phyloP scores from a whole-genome alignment of 805 yeast species.

The Phaffomyces antillensis region DNA sequence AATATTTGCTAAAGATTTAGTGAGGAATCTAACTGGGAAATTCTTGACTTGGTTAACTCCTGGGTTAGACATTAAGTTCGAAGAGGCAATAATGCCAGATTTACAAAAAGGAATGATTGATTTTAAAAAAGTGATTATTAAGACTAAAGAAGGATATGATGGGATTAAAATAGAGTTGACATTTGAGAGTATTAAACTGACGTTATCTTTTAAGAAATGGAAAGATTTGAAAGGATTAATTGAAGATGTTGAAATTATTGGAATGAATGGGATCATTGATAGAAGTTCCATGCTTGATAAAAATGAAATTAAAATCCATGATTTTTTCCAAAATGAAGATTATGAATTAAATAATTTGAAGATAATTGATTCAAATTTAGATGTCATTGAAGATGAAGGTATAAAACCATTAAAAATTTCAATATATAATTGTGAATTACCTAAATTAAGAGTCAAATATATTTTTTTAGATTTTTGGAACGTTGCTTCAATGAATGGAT shows the following conservation, averaged over 20 bases:
- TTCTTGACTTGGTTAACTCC: constrained; percentile 65
- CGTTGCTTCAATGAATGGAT: constrained; percentile 65
- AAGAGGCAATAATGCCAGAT: constrained; percentile 85
- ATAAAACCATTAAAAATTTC: constrained; percentile 33
- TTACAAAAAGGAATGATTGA: constrained; percentile 84
- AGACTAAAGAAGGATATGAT: constrained; percentile 69
- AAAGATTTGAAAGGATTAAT: constrained; percentile 78
- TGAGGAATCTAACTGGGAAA: constrained; percentile 76
- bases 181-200: constrained; percentile 72
- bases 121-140: constrained; percentile 66
- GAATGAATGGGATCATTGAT: constrained; percentile 80
- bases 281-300: constrained; percentile 33
- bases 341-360: constrained; percentile 36
- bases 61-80: constrained; percentile 73
- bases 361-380: constrained; percentile 45
- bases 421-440: constrained; percentile 60
- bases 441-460: constrained; percentile 51
- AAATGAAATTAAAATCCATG: constrained; percentile 16
- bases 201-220: constrained; percentile 81
- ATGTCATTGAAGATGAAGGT: constrained; percentile 22
- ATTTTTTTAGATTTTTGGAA: constrained; percentile 59
- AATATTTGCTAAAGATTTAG: constrained; percentile 79
- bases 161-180: constrained; percentile 73
- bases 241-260: constrained; percentile 69
- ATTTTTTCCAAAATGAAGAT: constrained; percentile 28